Evolutionary conservation across 306 rosid genomes (phyloP), one percentile per base, ranked within the genome.

Genomic region (Calophaca sinica): DNA sequence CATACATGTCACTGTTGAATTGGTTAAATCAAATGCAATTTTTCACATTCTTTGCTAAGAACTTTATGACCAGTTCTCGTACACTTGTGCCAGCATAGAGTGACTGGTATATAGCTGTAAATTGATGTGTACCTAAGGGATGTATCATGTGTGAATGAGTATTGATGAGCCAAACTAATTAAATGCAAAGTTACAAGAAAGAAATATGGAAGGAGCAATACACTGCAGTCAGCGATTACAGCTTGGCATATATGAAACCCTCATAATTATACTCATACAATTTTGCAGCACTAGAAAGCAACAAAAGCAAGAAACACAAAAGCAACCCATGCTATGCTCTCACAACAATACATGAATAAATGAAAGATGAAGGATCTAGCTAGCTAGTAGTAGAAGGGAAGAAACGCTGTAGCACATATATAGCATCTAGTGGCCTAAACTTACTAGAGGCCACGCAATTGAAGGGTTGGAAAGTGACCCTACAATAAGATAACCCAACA

Each of bases 391-490:
- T 8, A 33, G 3, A 33, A 8, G 26, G 12, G n/a, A 35, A 60
- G 31, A 45, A 76, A n/a, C n/a, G 70, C 29, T 60, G 49, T 73
- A 70, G 26, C 4, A 32, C 4, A 32, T n/a, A 4, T 8, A 15
- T 66, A 66, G 75, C 70, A 77, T 49, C 70, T 54, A 76, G 42
- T 58, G 64, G 42, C 66, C 80, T 74, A 80, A 66, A 28, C 31
- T 29, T 38, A 55, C 26, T 73, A 66, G 51, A 82, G 73, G 73
- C 78, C 78, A 73, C 51, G 41, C 28, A 72, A 68, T 76, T 74
- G 72, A 86, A 62, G 78, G 64, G 60, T 79, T 65, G 50, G 88
- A 87, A 73, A 87, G 84, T 67, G 90, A 87, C 87, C 73, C 49
- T 63, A 75, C 88, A 81, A 12, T 69, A 55, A 53, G 45, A 74